Base-by-base conservation (phyloP, 2,329 filamentous ascomycete genomes). In the Didymella glomerata region DNA sequence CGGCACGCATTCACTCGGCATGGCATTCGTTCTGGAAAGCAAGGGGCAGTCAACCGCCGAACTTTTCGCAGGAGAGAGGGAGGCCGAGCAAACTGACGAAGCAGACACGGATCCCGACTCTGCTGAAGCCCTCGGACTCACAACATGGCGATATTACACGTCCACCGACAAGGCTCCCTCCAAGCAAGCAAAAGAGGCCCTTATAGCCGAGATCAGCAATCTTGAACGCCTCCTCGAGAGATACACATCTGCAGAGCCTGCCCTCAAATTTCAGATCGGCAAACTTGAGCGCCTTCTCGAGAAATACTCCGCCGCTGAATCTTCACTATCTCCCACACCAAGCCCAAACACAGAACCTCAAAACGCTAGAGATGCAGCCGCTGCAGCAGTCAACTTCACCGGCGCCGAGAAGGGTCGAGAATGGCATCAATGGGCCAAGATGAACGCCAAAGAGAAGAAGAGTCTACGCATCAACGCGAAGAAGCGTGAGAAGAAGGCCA, bases 1-100 rank as follows among this genome's bases (percentile, higher is more conserved):
- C 30, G 61, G 60, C 20, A 52, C 46, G 7, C 68, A 71, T 28
- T 69, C 70, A 1, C 60, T 70, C 1, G 72, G 72, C 20, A 54
- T 69, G 44, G 64, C 63, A 4, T 70, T 69, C 51, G 63, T 70
- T 4, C 48, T 60, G 11, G 66, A 70, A 46, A 54, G 22, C 14
- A 49, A 64, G 9, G 63, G 63, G 4, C 47, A 59, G 42, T 55
- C 51, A 10, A 55, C 48, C 28, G 38, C 34, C 4, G 51, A 53
- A 10, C 51, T 68, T 7, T 66, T 61, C 22, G 45, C 42, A 13
- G 40, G 47, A 5, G 62, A 54, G 18, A 28, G 49, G 3, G 49
- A 45, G 5, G 30, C 4, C 14, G 25, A 47, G 10, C 25, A 27
- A 4, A 11, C 2, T 27, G 20, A 44, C 13, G 2, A 32, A 16